These are phyloP conservation scores for Ophiosphaerella narmari DNA, from an alignment of 2,329 filamentous ascomycete genomes.

Conservation along the genomic window DNA sequence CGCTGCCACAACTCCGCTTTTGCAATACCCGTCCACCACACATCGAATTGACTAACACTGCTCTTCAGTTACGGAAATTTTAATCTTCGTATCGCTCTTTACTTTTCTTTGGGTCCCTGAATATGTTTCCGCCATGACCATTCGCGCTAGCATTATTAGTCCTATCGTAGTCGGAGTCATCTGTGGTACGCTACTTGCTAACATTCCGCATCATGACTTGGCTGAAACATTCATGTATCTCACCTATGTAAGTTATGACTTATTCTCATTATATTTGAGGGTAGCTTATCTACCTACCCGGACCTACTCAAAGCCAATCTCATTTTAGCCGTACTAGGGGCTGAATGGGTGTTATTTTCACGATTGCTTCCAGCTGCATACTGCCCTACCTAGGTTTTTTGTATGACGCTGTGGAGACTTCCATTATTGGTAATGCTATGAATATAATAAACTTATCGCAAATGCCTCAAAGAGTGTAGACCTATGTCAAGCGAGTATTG, in stretches of 20 bases:
- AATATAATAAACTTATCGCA: conserved; percentile 37
- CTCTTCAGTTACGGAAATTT: conserved; percentile 7
- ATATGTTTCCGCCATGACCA: conserved; percentile 12
- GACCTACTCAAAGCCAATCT: conserved; percentile 55
- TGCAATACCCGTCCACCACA: too few species aligned
- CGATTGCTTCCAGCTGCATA: conserved; percentile 44
- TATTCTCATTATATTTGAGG: conserved; percentile 58
- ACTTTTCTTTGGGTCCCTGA: conserved; percentile 15
- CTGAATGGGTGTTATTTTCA: conserved; percentile 52
- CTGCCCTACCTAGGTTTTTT: conserved; percentile 52
- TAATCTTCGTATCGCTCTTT: conserved; percentile 16
- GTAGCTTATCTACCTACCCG: conserved; percentile 53
- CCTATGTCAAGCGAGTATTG: conserved; percentile 50
- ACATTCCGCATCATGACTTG: conserved; percentile 16
- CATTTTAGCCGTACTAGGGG: conserved; percentile 48
- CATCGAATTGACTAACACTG: too few species aligned
- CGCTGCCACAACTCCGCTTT: too few species aligned
- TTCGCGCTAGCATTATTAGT: conserved; percentile 15
- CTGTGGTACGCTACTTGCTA: conserved; percentile 11
- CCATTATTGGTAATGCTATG: conserved; percentile 36
- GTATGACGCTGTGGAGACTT: conserved; percentile 40
- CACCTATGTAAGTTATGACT: conserved; percentile 52
- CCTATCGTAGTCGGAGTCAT: conserved; percentile 13
- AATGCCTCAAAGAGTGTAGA: conserved; percentile 42
- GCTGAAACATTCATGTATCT: conserved; percentile 47